Base-by-base conservation (phyloP, 768 basidiomycete species). In the Amanita pseudoporphyria region DNA sequence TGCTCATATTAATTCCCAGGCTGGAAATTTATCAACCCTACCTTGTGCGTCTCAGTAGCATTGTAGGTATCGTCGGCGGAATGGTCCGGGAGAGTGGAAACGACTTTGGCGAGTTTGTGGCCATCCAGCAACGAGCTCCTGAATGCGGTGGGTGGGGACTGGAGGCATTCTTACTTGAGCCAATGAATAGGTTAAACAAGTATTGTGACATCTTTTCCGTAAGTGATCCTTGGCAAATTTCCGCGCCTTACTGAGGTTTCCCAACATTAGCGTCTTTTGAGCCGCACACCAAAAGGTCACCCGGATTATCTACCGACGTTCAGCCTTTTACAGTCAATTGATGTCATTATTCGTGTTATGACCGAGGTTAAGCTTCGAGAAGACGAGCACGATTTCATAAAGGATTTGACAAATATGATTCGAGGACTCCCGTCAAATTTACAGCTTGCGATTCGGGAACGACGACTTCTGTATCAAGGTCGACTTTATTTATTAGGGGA, bases 1-100 rank as follows among this genome's bases (percentile, higher is more conserved):
- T 94, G 24, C 69, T 78, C 5, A 61, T 67, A 1, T 85, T 85
- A 59, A 74, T 92, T 12, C 67, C 77, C 1, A 74, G 71, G 39
- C 65, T 92, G 28, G 87, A 94, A 62, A 77, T 88, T 7, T 89
- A 96, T 56, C 89, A 92, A 62, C 85, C 89, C 16, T 95, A 93
- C 64, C 67, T 95, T 4, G 82, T 87, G 14, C 71, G 79, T 40
- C 72, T 93, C 31, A 82, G 82, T 39, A 71, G 72, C 31, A 77
- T 84, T 0, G 73, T 75, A 1, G 62, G 70, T 13, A 59, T 72
- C 49, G 78, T 87, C 36, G 73, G 77, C 41, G 58, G 64, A 16
- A 65, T 83, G 54, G 63, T 69, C 39, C 60, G 67, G 16, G 76
- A 82, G 52, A 60, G 63, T n/a, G 64, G 67, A 28, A 80, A 70